Conservation (phyloP, 257 asterid species). For the Misopates orontium region DNA sequence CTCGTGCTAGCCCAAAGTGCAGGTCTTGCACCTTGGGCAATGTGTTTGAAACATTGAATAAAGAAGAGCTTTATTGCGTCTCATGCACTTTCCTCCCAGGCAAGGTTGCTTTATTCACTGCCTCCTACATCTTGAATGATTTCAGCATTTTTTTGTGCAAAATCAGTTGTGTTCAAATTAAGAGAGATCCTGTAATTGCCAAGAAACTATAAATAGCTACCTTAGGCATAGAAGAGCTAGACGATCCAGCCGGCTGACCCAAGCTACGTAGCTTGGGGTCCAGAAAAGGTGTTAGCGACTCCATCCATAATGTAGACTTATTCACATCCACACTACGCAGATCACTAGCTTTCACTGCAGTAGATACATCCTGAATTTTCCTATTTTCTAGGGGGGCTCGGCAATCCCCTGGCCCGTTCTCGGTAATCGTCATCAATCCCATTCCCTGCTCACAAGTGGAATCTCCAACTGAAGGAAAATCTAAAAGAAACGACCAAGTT, state of each 20-base stretch:
- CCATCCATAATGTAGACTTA: constrained; percentile 32
- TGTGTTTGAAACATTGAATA: background rate
- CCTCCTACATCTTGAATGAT: too few species aligned
- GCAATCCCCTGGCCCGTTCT: constrained; percentile 20
- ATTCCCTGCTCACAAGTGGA: constrained; percentile 53
- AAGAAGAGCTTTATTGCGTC: background rate
- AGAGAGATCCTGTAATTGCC: background rate
- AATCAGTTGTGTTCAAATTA: constrained; percentile 2
- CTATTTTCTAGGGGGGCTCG: constrained; percentile 23
- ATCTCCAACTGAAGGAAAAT: constrained; percentile 44
- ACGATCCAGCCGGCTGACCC: constrained; percentile 31
- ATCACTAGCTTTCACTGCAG: constrained; percentile 27
- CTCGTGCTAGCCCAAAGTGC: too few species aligned
- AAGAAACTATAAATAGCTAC: constrained; percentile 16
- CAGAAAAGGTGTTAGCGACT: constrained; percentile 26
- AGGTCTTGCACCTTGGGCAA: too few species aligned
- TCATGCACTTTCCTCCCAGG: too few species aligned
- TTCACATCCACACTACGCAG: constrained; percentile 33
- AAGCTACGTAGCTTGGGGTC: constrained; percentile 23
- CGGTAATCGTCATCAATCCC: constrained; percentile 50
- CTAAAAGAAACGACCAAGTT: constrained; percentile 70
- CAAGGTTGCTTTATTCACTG: too few species aligned
- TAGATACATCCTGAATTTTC: constrained; percentile 23
- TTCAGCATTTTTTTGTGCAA: background rate
- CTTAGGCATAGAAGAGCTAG: constrained; percentile 38